Evolutionary conservation across 306 rosid species (phyloP), one percentile per base, ranked within the genome.

Genomic region (Cyamopsis tetragonoloba): DNA sequence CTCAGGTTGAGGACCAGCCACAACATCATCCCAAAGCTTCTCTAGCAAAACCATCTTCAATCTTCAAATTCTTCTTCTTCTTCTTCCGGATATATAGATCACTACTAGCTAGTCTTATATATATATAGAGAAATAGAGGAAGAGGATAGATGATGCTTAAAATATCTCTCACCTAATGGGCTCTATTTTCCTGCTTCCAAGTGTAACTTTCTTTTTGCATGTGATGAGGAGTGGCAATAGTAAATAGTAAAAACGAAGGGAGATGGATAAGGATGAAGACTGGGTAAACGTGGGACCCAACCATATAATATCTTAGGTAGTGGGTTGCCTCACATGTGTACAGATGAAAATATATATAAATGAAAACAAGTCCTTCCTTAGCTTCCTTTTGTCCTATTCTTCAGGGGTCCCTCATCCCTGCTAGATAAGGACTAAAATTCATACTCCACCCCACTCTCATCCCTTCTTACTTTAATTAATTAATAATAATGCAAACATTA

Each of bases 1-100:
- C 0, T 90, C 95, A 6, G 99, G 95, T 20, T 87, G 88, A 75
- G 97, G 96, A 4, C 97, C 99, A 15, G 92, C 96, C 0, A 83
- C 74, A 3, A 83, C 71, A 47, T 90, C 97, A 62, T 90, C 99
- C 99, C 99, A 95, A 2, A 95, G 83, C 79, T 85, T 90, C 15
- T 83, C 97, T n/a, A 95, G 84, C 78, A 90, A 78, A 75, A 70
- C 90, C 96, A 80, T 88, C 12, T 66, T 86, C 24, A 2, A 4
- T 7, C 0, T n/a, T n/a, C n/a, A n/a, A n/a, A n/a, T n/a, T n/a
- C n/a, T n/a, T n/a, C n/a, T n/a, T n/a, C n/a, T n/a, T n/a, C n/a
- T n/a, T n/a, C n/a, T n/a, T n/a, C n/a, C n/a, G n/a, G n/a, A n/a
- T n/a, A n/a, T n/a, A n/a, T n/a, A n/a, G n/a, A n/a, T n/a, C n/a